Evolutionary conservation across 805 yeast genomes (phyloP), one percentile per base, ranked within the genome.

Genomic region (Isabelozyma rhagii): DNA sequence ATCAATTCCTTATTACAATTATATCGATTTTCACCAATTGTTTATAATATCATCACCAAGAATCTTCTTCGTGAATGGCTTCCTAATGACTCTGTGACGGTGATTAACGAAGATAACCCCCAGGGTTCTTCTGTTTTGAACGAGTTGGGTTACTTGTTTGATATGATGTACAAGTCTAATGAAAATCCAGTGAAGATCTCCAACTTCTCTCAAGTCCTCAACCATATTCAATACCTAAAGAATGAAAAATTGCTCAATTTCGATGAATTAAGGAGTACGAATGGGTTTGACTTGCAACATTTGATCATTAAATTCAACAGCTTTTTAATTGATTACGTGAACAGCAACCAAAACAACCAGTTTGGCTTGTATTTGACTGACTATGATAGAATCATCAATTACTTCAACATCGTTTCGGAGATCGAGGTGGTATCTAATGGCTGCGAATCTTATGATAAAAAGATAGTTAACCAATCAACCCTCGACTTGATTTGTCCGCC

Each of bases 101-200:
- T 71, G 4, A 46, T 61, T 7, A 47, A 50, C 6, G 43, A 54
- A 6, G 62, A 61, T 27, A 72, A 72, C 46, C 69, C 67, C 38
- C 74, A 71, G 47, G 77, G 78, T 0, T 69, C 77, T 1, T 82
- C 87, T 2, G 63, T 92, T 3, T 67, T 91, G 27, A 83, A 88
- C 45, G 97, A 94, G 62, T 69, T 92, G 43, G 99, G 97, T 0
- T 89, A 90, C 54, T 70, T 96, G 11, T 89, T 83, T 67, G 98
- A 96, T 61, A 93, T 94, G 99, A 78, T 93, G 68, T 78, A 78
- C 41, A 88, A 89, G 63, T 90, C 97, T 0, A 69, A 78, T 11
- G 94, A 96, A 0, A 79, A 80, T 39, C 89, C 87, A 56, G 90
- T 93, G 58, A 81, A 89, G 39, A 86, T 97, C 0, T 75, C 91